Evolutionary conservation across 352 stramenopile genomes (phyloP).

Genomic region (Saprolegnia diclina): DNA sequence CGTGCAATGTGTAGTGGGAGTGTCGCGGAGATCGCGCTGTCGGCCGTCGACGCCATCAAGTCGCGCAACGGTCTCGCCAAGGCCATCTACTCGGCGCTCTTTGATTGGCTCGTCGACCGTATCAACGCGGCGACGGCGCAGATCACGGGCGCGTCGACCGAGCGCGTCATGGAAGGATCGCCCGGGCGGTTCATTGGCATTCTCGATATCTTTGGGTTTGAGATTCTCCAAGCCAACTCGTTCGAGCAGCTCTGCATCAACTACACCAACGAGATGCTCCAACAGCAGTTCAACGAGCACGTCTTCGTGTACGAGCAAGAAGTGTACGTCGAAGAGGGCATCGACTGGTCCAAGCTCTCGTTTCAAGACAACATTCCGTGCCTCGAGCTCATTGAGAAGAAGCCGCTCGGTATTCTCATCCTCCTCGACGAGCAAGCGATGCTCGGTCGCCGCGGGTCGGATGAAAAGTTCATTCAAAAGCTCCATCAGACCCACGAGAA

Average conservation of each 20-base stretch:
- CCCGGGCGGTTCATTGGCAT: conserved; percentile 88
- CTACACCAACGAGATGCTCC: conserved; percentile 95
- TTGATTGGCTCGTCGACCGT: conserved; percentile 93
- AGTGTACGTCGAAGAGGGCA: conserved; percentile 96
- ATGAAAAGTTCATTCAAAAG: conserved; percentile 91
- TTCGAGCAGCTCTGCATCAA: conserved; percentile 97
- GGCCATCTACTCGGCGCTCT: conserved; percentile 95
- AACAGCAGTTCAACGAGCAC: conserved; percentile 94
- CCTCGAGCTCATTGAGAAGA: conserved; percentile 91
- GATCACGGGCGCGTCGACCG: conserved; percentile 33
- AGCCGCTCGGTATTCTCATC: conserved; percentile 86
- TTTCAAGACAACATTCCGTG: conserved; percentile 93
- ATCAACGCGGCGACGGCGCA: conserved; percentile 90
- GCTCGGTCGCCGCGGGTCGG: conserved; percentile 82
- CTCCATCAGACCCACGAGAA: conserved; percentile 82
- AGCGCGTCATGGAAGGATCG: conserved; percentile 24
- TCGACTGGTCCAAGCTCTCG: conserved; percentile 86
- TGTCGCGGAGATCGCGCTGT: conserved; percentile 81
- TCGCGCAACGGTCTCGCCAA: conserved; percentile 94
- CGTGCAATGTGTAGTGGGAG: conserved; percentile 34
- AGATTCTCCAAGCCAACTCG: conserved; percentile 89
- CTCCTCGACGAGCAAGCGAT: conserved; percentile 96
- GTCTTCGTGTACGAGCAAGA: conserved; percentile 97
- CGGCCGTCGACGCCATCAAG: conserved; percentile 72
- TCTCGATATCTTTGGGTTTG: conserved; percentile 97